Conservation (phyloP, 805 yeast genomes). For the Metschnikowia similis region DNA sequence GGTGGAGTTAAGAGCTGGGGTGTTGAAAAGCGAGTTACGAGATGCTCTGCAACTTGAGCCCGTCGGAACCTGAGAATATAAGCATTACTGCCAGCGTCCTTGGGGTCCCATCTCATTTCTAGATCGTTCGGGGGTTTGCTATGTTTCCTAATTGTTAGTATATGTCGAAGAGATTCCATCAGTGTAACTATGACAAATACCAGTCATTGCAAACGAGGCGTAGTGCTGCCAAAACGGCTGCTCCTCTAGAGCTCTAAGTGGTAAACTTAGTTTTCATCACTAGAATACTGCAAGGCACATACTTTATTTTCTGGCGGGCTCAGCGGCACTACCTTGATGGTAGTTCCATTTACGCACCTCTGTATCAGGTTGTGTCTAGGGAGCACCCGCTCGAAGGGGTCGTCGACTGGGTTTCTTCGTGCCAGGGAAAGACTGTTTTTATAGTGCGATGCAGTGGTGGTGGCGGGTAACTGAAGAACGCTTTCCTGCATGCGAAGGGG, state of each 20-base stretch:
- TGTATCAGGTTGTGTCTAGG: too few species aligned
- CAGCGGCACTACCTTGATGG: too few species aligned
- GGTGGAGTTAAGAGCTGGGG: too few species aligned
- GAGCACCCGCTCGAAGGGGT: too few species aligned
- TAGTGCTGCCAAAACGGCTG: constrained; percentile 51
- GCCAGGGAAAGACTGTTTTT: not conserved
- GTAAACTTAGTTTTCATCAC: constrained; percentile 38
- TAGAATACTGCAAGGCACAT: constrained; percentile 7
- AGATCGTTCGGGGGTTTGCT: too few species aligned
- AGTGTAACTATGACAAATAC: constrained; percentile 91
- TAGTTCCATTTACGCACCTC: too few species aligned
- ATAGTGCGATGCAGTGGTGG: constrained; percentile 3
- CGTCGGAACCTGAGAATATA: not conserved
- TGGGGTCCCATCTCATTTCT: too few species aligned
- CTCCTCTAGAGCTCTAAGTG: constrained; percentile 36
- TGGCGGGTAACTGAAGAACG: not conserved
- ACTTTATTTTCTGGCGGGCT: not conserved
- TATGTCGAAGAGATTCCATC: constrained; percentile 27
- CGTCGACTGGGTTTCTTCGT: too few species aligned
- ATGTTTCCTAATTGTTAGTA: not conserved
- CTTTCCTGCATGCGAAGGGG: too few species aligned
- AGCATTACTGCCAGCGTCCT: too few species aligned
- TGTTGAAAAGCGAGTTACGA: too few species aligned
- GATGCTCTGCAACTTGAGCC: too few species aligned
- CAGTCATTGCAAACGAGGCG: constrained; percentile 50